phyloP scores from a whole-genome alignment of 73 alveolate genomes.

The Paramecium sexaurelia region DNA sequence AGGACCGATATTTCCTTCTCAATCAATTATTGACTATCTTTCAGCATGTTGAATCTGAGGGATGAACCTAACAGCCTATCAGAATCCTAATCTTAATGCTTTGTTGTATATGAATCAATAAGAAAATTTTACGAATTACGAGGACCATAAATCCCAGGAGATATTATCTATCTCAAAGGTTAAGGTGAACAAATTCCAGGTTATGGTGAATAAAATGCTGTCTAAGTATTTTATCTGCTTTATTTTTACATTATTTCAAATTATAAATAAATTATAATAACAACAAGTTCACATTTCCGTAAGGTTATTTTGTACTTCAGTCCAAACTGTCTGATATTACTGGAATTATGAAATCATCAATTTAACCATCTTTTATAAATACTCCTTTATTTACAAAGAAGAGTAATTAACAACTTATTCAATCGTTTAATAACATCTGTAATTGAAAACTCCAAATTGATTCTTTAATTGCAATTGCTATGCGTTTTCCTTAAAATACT shows the following conservation, averaged over 20 bases:
- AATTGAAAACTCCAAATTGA: not conserved
- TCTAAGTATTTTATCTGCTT: constrained; percentile 24
- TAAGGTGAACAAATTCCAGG: not conserved
- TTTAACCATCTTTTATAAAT: not conserved
- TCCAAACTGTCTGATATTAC: not conserved
- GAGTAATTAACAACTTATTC: not conserved
- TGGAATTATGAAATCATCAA: not conserved
- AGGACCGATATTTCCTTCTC: not conserved
- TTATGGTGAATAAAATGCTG: constrained; percentile 18
- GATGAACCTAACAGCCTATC: not conserved
- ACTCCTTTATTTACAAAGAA: not conserved
- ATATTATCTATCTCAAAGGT: not conserved
- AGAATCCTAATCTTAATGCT: constrained; percentile 13
- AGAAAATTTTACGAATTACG: constrained; percentile 4
- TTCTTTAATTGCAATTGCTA: not conserved
- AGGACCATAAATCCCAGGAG: constrained; percentile 28
- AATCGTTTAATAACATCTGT: not conserved
- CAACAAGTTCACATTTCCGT: not conserved
- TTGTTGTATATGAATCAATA: not conserved
- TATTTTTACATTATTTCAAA: constrained; percentile 1
- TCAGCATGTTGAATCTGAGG: not conserved
- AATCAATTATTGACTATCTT: not conserved
- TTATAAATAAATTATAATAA: not conserved
- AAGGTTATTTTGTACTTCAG: not conserved
- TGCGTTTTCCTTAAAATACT: constrained; percentile 8